A percentile compares a stretch with the other conserved stretches of the same genome.
These are phyloP conservation scores for Viridothelium virens DNA, from an alignment of 495 filamentous ascomycete species.

Conservation along the genomic window DNA sequence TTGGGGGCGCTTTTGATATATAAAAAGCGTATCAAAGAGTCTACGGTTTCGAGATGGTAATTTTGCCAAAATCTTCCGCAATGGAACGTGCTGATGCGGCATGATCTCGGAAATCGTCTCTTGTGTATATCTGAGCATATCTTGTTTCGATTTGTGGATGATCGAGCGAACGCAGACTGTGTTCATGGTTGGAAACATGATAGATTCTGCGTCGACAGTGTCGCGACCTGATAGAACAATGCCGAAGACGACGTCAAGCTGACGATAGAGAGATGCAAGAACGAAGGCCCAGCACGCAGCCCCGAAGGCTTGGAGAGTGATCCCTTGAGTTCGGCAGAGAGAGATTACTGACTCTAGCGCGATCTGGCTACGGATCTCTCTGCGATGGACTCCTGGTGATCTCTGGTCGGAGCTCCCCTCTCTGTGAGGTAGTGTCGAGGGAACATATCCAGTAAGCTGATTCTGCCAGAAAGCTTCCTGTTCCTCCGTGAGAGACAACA, in stretches of 20 bases:
- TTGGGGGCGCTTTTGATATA: constrained; percentile 48
- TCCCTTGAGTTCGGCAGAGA: constrained; percentile 49
- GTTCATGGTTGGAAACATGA: constrained; percentile 76
- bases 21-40: constrained; percentile 58
- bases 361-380: constrained; percentile 42
- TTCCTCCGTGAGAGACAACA: neutral
- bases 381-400: constrained; percentile 33
- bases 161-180: constrained; percentile 58
- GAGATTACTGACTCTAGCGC: constrained; percentile 31
- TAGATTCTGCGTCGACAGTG: constrained; percentile 45
- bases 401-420: neutral
- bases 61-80: constrained; percentile 52
- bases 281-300: constrained; percentile 59
- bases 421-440: neutral
- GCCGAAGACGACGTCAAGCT: constrained; percentile 62
- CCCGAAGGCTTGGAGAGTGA: constrained; percentile 58
- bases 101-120: constrained; percentile 41
- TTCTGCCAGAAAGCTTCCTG: neutral
- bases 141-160: constrained; percentile 50
- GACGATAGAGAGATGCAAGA: constrained; percentile 46
- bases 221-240: constrained; percentile 64
- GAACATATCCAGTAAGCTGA: neutral
- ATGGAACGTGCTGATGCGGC: constrained; percentile 57
- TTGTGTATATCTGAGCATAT: constrained; percentile 61
- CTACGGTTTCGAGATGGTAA: constrained; percentile 25